Base-by-base conservation (phyloP, 2,329 filamentous ascomycete genomes). In the Tolypocladium pustulatum region DNA sequence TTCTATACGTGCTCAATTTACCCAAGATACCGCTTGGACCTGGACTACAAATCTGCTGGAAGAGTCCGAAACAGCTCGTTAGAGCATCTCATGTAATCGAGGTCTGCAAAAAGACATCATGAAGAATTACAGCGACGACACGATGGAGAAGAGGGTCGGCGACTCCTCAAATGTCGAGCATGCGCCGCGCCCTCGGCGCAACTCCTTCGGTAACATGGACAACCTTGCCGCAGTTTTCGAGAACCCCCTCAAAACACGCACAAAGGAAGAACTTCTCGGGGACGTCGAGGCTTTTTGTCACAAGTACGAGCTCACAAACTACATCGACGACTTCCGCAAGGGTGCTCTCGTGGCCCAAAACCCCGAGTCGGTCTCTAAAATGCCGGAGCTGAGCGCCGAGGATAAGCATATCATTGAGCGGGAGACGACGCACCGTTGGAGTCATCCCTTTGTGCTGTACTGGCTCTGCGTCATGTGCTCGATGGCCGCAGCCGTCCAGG, bases 401-500 rank as follows among this genome's bases (percentile, higher is more conserved):
- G 71, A 73, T 1, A 72, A 68, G 49, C 62, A 30, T 0, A 38
- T 69, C 0, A 58, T 73, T 3, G 58, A 69, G 7, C 65, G 63
- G 6, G 71, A 73, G 41, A 62, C 65, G 10, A 66, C 65, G 0
- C 65, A 71, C 32, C 65, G 68, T 17, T 73, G 71, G 71, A 63
- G 25, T 4, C 68, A 72, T 17, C 71, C 71, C 0, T 69, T 66
- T 34, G 63, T 62, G 32, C 65, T 73, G 4, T 73, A 73, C 64
- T 72, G 72, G 37, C 69, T 74, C 1, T 73, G 71, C 55, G 66
- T 66, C 2, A 65, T 72, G 0, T 73, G 71, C 30, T 69, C 71
- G 0, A 68, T 69, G 0, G 71, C 69, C 15, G 85, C 85, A 25
- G 82, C 83, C 17, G 84, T 87, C 0, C 84, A 87, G 63, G 85